Evolutionary conservation across 2,329 filamentous ascomycete genomes (phyloP).

Genomic region (Sarocladium kiliense): DNA sequence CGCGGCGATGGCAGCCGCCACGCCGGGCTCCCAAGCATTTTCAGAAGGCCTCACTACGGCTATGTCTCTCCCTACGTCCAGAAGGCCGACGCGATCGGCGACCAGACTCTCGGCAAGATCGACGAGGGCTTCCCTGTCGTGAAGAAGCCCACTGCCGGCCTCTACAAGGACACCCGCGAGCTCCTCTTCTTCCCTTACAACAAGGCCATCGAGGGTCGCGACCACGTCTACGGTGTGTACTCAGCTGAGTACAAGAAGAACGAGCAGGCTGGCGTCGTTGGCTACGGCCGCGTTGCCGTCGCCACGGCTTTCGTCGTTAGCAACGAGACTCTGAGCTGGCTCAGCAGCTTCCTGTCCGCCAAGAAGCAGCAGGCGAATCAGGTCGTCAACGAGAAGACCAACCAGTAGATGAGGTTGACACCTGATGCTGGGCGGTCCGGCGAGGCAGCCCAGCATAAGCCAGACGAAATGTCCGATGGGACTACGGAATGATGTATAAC

Average conservation of each 20-base stretch:
- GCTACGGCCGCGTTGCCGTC: slow-evolving; percentile 64
- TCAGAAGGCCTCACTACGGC: slow-evolving; percentile 42
- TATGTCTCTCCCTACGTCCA: slow-evolving; percentile 81
- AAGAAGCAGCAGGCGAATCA: slow-evolving; percentile 60
- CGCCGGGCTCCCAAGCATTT: not conserved
- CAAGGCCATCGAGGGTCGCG: slow-evolving; percentile 55
- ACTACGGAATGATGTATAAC: slow-evolving; percentile 4
- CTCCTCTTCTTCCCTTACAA: slow-evolving; percentile 58
- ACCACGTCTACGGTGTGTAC: slow-evolving; percentile 55
- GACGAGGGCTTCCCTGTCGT: slow-evolving; percentile 68
- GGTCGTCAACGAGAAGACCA: slow-evolving; percentile 44
- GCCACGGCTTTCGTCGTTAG: slow-evolving; percentile 63
- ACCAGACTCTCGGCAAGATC: slow-evolving; percentile 63
- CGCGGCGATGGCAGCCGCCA: not conserved
- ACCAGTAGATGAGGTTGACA: slow-evolving; percentile 29
- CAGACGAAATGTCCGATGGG: not conserved
- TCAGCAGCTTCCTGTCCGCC: slow-evolving; percentile 51
- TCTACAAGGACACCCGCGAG: slow-evolving; percentile 59
- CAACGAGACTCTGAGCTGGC: slow-evolving; percentile 57
- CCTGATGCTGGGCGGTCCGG: not conserved
- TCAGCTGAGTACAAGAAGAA: slow-evolving; percentile 56
- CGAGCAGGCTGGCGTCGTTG: slow-evolving; percentile 57
- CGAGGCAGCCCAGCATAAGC: not conserved
- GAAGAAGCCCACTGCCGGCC: slow-evolving; percentile 69
- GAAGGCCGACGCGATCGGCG: slow-evolving; percentile 73